Conservation (phyloP, 1,139 yeast genomes). For the Magnusiomyces magnusii region DNA sequence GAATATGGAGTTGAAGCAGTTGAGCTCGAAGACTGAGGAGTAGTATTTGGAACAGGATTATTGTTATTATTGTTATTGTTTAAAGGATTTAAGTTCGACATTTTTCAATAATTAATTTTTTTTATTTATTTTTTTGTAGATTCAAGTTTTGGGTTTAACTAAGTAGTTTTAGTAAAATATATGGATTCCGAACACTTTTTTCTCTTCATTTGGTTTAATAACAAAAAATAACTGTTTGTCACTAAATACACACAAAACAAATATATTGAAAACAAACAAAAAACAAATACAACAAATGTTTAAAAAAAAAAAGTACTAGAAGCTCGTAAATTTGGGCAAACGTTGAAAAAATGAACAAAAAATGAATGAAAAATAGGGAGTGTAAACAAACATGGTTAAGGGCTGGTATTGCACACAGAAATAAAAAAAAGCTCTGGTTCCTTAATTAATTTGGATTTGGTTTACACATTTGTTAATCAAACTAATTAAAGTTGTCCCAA, state of each 20-base stretch:
- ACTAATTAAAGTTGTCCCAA: background rate
- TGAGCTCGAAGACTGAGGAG: background rate
- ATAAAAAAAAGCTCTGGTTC: background rate
- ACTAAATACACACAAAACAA: no score
- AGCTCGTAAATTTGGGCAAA: background rate
- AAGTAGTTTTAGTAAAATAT: background rate
- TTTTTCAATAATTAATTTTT: background rate
- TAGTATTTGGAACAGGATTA: background rate
- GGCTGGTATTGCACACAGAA: no score
- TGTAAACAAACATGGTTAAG: background rate
- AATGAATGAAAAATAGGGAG: background rate
- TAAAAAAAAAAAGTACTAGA: background rate
- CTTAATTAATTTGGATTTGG: background rate
- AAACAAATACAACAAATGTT: no score
- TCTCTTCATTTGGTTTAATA: background rate
- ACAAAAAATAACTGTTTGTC: background rate
- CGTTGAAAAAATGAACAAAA: no score
- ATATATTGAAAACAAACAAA: no score
- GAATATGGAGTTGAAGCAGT: background rate
- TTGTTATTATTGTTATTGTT: background rate
- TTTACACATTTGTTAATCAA: background rate
- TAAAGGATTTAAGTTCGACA: background rate
- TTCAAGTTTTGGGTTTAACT: background rate
- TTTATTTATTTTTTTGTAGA: background rate
- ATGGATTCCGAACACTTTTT: background rate